Base-by-base conservation (phyloP, 2,329 filamentous ascomycete genomes). In the Penicillium hesseltinei region DNA sequence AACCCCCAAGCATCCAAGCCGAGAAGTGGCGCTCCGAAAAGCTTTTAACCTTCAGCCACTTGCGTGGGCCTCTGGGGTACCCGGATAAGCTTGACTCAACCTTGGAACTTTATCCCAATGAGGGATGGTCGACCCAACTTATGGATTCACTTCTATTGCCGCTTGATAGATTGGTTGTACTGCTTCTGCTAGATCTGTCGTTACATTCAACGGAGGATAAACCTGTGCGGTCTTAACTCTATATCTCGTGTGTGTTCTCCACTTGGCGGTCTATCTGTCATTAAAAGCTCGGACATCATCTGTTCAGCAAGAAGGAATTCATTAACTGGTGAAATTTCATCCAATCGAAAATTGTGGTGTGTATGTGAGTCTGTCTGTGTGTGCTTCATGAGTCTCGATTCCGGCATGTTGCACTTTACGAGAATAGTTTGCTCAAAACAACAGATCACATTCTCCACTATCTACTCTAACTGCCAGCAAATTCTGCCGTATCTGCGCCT, bases 31-130 rank as follows among this genome's bases (percentile, higher is more conserved):
- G 61, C 57, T 42, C 47, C 45, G 25, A 31, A 59, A 62, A 58
- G 56, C 45, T 60, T 62, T 35, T 55, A 31, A n/a, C 52, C 48
- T 52, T 62, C 55, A 62, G 62, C 62, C 62, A 64, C 62, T 53
- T 55, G 56, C 58, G 53, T 47, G 52, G 55, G 54, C 51, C 52
- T 51, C 25, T 57, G 40, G 50, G 44, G 49, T 31, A n/a, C 35
- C 46, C 50, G 38, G 53, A 59, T 60, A 60, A 63, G 51, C 59
- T 62, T 62, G 57, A 54, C 43, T 62, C 13, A 40, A 61, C 54
- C 42, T 53, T 36, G 44, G 9, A 52, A 52, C 39, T 44, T 17
- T 13, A 51, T 51, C n/a, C 31, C 33, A 31, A 47, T 55, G 31
- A 35, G 36, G 36, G 27, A 48, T 40, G 7, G n/a, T n/a, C n/a